Percentiles rank a stretch among this genome's conserved stretches.
Evolutionary conservation across 225 moss, liverwort and hornwort genomes (phyloP).

Genomic region (Asterella californica): DNA sequence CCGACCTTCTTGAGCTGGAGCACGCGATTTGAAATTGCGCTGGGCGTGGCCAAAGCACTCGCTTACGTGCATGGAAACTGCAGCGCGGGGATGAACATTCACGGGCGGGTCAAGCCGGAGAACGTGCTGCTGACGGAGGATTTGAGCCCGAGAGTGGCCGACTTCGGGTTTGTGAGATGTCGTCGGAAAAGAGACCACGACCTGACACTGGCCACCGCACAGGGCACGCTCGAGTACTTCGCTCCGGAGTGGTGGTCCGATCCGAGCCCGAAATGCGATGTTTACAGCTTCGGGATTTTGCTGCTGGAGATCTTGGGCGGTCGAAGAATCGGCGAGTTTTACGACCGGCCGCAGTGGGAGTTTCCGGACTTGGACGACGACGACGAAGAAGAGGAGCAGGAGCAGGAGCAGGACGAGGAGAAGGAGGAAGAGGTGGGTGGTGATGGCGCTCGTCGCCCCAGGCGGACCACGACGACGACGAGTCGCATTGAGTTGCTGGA

Average conservation of each 20-base stretch:
- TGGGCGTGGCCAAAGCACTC: constrained; percentile 22
- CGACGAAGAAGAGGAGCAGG: constrained; percentile 1
- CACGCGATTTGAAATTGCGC: constrained; percentile 17
- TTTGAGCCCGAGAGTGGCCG: constrained; percentile 24
- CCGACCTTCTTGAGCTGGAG: constrained; percentile 17
- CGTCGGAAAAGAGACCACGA: constrained; percentile 13
- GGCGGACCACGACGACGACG: neutral
- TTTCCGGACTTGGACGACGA: constrained; percentile 24
- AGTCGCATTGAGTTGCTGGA: constrained; percentile 22
- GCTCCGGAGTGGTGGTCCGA: constrained; percentile 39
- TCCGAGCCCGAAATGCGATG: constrained; percentile 23
- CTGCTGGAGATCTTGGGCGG: constrained; percentile 31
- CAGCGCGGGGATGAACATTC: constrained; percentile 17
- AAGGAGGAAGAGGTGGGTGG: neutral
- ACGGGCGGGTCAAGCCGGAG: constrained; percentile 34
- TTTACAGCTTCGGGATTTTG: constrained; percentile 40
- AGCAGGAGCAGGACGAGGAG: neutral
- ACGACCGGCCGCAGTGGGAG: constrained; percentile 26
- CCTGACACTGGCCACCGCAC: constrained; percentile 4
- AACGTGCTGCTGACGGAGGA: constrained; percentile 34
- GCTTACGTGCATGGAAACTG: constrained; percentile 16
- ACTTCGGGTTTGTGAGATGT: constrained; percentile 29
- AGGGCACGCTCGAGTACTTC: constrained; percentile 25
- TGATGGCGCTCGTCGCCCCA: neutral
- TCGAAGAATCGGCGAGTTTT: constrained; percentile 24